Percentiles rank a stretch among this genome's conserved stretches.
phyloP scores from a whole-genome alignment of 148 eudicot species.

The Rhododendron ferrugineum region DNA sequence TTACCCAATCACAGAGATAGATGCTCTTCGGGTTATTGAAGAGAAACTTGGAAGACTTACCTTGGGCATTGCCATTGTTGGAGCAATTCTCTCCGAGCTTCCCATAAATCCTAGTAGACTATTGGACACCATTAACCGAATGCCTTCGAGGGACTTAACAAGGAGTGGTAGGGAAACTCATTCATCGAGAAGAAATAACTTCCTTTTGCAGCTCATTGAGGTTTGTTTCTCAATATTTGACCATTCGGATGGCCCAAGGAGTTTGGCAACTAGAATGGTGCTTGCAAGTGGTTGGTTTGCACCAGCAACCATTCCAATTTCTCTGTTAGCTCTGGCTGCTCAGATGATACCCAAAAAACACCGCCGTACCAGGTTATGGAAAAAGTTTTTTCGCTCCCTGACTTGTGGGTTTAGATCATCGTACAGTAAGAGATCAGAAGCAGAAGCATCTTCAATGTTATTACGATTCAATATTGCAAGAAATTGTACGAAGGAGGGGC shows the following conservation, averaged over 20 bases:
- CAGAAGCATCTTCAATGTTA: conserved; percentile 74
- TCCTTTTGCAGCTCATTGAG: conserved; percentile 85
- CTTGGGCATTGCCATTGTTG: conserved; percentile 76
- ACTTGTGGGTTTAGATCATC: conserved; percentile 67
- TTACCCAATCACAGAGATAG: conserved; percentile 64
- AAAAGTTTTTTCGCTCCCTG: conserved; percentile 46
- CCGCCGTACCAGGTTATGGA: conserved; percentile 52
- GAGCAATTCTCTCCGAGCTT: conserved; percentile 86
- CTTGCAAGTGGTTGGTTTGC: conserved; percentile 96
- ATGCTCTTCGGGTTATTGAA: conserved; percentile 78
- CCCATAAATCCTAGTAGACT: conserved; percentile 93
- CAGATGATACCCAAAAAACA: conserved; percentile 72
- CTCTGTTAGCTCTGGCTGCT: conserved; percentile 73
- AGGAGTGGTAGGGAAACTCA: conserved; percentile 62
- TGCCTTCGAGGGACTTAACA: conserved; percentile 63
- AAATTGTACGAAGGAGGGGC: conserved; percentile 59
- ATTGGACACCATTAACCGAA: conserved; percentile 78
- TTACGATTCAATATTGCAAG: conserved; percentile 82
- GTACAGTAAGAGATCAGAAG: conserved; percentile 63
- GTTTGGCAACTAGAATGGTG: conserved; percentile 89
- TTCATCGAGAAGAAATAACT: conserved; percentile 52
- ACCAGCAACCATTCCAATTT: conserved; percentile 65
- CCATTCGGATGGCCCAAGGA: conserved; percentile 86
- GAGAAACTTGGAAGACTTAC: conserved; percentile 94
- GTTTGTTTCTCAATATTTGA: conserved; percentile 97